Evolutionary conservation across 1,139 yeast genomes (phyloP).

Genomic region (Pichia sp.): DNA sequence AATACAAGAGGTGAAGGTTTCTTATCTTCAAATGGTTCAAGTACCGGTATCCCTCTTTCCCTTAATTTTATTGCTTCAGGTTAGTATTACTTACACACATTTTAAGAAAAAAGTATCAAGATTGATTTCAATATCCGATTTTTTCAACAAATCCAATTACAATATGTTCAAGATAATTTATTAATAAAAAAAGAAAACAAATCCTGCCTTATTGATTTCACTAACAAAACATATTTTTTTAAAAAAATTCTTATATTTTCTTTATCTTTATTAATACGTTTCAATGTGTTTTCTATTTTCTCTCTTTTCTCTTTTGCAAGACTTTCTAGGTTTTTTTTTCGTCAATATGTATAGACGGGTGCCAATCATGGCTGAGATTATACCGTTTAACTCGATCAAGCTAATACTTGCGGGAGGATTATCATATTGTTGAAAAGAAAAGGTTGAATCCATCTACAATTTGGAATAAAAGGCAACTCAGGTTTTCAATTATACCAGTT

Average conservation of each 20-base stretch:
- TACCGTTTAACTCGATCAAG: conserved; percentile 85
- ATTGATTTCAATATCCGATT: background rate
- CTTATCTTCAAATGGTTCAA: conserved; percentile 73
- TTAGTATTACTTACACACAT: conserved; percentile 37
- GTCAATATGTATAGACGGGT: conserved; percentile 44
- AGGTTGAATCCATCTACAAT: conserved; percentile 9
- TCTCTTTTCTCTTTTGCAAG: background rate
- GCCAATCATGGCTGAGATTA: conserved; percentile 57
- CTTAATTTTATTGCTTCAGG: conserved; percentile 86
- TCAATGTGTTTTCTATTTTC: background rate
- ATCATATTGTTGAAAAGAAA: conserved; percentile 30
- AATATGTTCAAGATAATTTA: background rate
- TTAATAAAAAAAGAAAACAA: too few species aligned
- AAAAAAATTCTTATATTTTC: too few species aligned
- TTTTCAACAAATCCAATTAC: background rate
- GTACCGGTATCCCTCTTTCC: conserved; percentile 73
- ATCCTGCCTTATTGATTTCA: too few species aligned
- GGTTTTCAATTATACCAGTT: too few species aligned
- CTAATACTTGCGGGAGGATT: conserved; percentile 84
- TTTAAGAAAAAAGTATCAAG: background rate
- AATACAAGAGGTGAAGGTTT: conserved; percentile 43
- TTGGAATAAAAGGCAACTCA: background rate
- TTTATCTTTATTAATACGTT: too few species aligned
- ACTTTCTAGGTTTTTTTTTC: conserved; percentile 2
- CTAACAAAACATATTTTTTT: too few species aligned